These are phyloP conservation scores for Millerozyma acaciae DNA, from an alignment of 805 yeast species.

Conservation along the genomic window DNA sequence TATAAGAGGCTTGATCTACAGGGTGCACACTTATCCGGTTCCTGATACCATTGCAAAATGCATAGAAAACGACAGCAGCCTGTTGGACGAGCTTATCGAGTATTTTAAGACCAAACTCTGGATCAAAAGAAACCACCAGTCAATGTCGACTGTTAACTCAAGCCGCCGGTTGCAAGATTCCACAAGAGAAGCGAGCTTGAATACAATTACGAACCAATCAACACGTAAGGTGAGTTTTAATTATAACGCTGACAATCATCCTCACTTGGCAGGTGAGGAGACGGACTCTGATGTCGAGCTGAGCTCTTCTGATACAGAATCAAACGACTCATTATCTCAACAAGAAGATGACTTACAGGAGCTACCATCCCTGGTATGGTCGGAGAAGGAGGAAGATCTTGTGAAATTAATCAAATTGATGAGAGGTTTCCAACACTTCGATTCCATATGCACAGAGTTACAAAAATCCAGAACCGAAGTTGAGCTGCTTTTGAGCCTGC, in stretches of 20 bases:
- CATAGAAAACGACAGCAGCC: constrained; percentile 26
- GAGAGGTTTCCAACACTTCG: constrained; percentile 53
- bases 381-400: constrained; percentile 24
- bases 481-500: constrained; percentile 39
- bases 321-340: not conserved
- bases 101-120: constrained; percentile 7
- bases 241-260: constrained; percentile 12
- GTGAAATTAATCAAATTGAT: constrained; percentile 41
- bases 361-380: not conserved
- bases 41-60: constrained; percentile 38
- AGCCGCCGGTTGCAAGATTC: constrained; percentile 13
- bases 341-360: constrained; percentile 12
- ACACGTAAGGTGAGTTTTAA: constrained; percentile 36
- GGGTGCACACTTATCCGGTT: constrained; percentile 76
- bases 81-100: constrained; percentile 15
- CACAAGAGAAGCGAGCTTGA: constrained; percentile 20
- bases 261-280: constrained; percentile 3
- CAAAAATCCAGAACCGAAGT: constrained; percentile 53
- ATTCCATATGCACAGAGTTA: constrained; percentile 68
- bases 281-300: constrained; percentile 5
- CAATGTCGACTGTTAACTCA: constrained; percentile 5
- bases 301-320: constrained; percentile 1
- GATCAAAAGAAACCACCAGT: constrained; percentile 3
- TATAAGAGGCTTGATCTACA: constrained; percentile 72
- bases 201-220: constrained; percentile 13